Evolutionary conservation across 805 yeast genomes (phyloP), one percentile per base, ranked within the genome.

Genomic region (Isabelozyma rhagii): DNA sequence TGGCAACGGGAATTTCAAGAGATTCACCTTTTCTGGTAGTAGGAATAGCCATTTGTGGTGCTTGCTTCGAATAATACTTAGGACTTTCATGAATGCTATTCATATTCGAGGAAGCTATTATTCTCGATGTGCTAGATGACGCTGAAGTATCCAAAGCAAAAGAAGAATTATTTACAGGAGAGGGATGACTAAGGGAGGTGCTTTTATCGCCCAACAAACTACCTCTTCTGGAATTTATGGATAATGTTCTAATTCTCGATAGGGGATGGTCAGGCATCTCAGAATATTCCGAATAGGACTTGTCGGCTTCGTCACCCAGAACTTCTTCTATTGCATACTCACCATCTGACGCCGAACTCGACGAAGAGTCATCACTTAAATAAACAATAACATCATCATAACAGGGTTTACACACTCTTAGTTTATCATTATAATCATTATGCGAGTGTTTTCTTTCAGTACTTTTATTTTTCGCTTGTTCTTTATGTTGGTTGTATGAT

Each of bases 21-120:
- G 93, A 80, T 56, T 84, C 94, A 6, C 96, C 96, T 39, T 81
- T 80, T 55, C 91, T 68, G 0, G 93, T 86, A 0, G 94, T 87
- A 0, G 96, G 92, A 46, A 89, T 88, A 0, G 96, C 87, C 84
- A 88, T 81, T 69, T 78, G 67, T 1, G 76, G 75, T 0, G 72
- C 67, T 45, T 63, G 67, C 36, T 64, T 57, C 6, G 64, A 57
- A 46, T 55, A 25, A 18, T 43, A 43, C 21, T 28, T 43, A 2
- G 60, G 7, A 39, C 53, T 50, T 48, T 62, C 45, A 41, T 61
- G 53, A 31, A 28, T 38, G 43, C 36, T 44, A 14, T 46, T 41
- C 25, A 7, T 13, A 21, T 21, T 21, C 6, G 25, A 21, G 25
- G 43, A 41, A 3, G 41, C 15, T 34, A 49, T 27, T 36, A 50